A percentile compares a stretch with the other conserved stretches of the same genome.
phyloP scores from a whole-genome alignment of 768 basidiomycete species.

The Leccinellum rugosiceps region DNA sequence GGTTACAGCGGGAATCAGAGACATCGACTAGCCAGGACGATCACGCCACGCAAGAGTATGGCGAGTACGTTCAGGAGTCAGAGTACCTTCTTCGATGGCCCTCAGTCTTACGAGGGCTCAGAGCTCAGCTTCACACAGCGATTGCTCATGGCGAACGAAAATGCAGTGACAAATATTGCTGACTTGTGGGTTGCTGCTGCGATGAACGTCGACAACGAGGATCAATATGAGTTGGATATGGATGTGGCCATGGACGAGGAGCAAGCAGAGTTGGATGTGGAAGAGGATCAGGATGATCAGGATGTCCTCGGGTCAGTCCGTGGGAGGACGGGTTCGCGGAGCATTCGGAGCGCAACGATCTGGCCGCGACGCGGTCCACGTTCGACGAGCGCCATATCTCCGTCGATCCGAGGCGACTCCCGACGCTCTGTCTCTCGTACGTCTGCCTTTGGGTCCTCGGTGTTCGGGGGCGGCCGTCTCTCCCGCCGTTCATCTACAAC shows the following conservation, averaged over 20 bases:
- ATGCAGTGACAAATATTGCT: slow-evolving; percentile 90
- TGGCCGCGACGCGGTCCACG: slow-evolving; percentile 21
- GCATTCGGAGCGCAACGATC: slow-evolving; percentile 15
- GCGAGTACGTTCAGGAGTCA: slow-evolving; percentile 49
- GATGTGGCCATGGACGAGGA: slow-evolving; percentile 24
- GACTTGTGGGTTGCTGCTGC: slow-evolving; percentile 98
- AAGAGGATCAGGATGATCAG: slow-evolving; percentile 38
- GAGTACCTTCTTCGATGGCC: slow-evolving; percentile 43
- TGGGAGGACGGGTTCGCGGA: slow-evolving; percentile 17
- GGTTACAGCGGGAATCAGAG: slow-evolving; percentile 64
- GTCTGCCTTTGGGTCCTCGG: slow-evolving; percentile 32
- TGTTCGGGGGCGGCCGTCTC: slow-evolving; percentile 33
- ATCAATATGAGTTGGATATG: slow-evolving; percentile 56
- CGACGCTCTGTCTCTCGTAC: slow-evolving; percentile 31
- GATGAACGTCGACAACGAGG: slow-evolving; percentile 90
- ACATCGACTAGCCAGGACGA: slow-evolving; percentile 48
- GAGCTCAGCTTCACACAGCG: slow-evolving; percentile 88
- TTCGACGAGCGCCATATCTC: slow-evolving; percentile 24
- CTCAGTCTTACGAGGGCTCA: slow-evolving; percentile 39
- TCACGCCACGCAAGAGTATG: slow-evolving; percentile 51
- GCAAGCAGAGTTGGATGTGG: slow-evolving; percentile 38
- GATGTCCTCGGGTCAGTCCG: slow-evolving; percentile 23
- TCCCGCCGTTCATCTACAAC: slow-evolving; percentile 50
- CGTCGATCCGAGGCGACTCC: slow-evolving; percentile 28
- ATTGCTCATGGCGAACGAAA: slow-evolving; percentile 89